Base-by-base conservation (phyloP, 768 basidiomycete genomes). In the Sporobolomyces roseus region DNA sequence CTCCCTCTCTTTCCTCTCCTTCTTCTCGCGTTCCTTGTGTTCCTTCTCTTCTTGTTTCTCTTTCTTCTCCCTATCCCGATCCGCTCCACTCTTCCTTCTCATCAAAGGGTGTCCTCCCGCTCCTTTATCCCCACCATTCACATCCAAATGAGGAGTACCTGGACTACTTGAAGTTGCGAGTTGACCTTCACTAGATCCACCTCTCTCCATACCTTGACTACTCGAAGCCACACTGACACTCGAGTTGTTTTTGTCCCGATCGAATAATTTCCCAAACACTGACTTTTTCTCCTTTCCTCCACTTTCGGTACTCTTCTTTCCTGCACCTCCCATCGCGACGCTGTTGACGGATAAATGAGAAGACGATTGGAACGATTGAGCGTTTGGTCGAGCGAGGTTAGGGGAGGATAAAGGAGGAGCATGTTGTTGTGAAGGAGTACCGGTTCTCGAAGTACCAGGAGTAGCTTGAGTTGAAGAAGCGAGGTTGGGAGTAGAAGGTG, bases 241-340 rank as follows among this genome's bases (percentile, higher is more conserved):
- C 29, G 52, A 56, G 12, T 25, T 17, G 59, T 69, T 73, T 43
- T 45, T 53, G 35, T 50, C 48, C 9, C 58, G 58, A 10, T 58
- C 72, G 21, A 74, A 74, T 2, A 74, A 45, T 60, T 74, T 74
- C 52, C 68, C 72, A 30, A 74, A 74, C 1, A 74, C 64, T 14
- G 65, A 67, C 61, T 70, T 74, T 54, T 74, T 70, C 35, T 63
- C 60, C 53, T 68, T 55, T 23, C 52, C 45, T 16, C 14, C 45
- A 14, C 38, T 25, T n/a, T 46, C n/a, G n/a, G 30, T 10, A n/a
- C n/a, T n/a, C n/a, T n/a, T n/a, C n/a, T n/a, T 3, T 13, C 52
- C 12, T 49, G 41, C 51, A 45, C 29, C 13, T 51, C 30, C 30
- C 35, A 41, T 16, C 49, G 41, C 19, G 33, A n/a, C 32, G 41